Evolutionary conservation across 1,284 basidiomycete species (phyloP).

Genomic region (Heliocybe sulcata): DNA sequence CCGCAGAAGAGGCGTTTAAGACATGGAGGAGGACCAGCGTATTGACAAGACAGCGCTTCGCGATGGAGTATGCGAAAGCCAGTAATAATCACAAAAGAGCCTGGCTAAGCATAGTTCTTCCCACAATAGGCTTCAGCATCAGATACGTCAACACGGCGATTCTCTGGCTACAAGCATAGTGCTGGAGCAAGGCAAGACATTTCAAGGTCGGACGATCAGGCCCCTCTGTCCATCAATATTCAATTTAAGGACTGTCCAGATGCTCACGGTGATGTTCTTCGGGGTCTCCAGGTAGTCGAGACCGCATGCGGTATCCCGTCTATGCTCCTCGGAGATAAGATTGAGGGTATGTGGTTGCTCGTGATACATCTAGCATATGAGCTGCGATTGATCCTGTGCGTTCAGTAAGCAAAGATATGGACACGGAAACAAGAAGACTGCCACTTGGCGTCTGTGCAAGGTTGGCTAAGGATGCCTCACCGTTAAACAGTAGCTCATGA

Average conservation of each 20-base stretch:
- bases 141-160: slow-evolving; percentile 73
- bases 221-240: neutral
- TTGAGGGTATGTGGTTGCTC: slow-evolving; percentile 59
- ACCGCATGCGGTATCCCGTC: slow-evolving; percentile 80
- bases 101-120: neutral
- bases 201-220: slow-evolving; percentile 47
- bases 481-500: slow-evolving; percentile 10
- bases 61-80: slow-evolving; percentile 62
- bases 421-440: slow-evolving; percentile 79
- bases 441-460: slow-evolving; percentile 79
- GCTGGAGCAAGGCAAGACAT: slow-evolving; percentile 88
- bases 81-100: neutral
- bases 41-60: slow-evolving; percentile 83
- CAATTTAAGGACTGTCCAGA: slow-evolving; percentile 40
- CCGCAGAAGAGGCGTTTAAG: slow-evolving; percentile 85
- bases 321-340: slow-evolving; percentile 81
- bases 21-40: slow-evolving; percentile 86
- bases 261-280: slow-evolving; percentile 90
- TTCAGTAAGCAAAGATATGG: slow-evolving; percentile 92
- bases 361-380: neutral
- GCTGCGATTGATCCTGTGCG: slow-evolving; percentile 5
- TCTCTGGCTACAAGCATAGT: slow-evolving; percentile 75
- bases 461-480: slow-evolving; percentile 24
- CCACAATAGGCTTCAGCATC: slow-evolving; percentile 62
- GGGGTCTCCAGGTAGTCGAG: slow-evolving; percentile 94